Evolutionary conservation across 2,329 filamentous ascomycete genomes (phyloP).

Genomic region (Aspergillus fischeri): DNA sequence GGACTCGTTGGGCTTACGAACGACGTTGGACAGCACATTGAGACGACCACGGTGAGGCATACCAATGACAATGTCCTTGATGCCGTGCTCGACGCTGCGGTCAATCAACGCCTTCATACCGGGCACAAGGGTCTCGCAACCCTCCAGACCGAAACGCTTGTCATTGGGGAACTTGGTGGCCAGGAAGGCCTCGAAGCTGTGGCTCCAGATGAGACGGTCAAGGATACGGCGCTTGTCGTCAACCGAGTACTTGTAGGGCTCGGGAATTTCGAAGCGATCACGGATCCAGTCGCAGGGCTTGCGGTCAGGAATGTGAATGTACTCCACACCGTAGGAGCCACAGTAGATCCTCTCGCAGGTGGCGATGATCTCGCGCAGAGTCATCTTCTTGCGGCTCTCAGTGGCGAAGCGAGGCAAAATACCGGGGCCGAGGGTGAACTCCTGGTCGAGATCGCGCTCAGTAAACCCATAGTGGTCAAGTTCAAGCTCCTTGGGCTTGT

Average conservation of each 20-base stretch:
- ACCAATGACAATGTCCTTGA: slow-evolving; percentile 98
- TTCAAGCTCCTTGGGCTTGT: slow-evolving; percentile 85
- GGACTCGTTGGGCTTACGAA: slow-evolving; percentile 98
- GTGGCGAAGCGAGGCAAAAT: slow-evolving; percentile 92
- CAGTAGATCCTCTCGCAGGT: slow-evolving; percentile 96
- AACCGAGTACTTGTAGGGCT: slow-evolving; percentile 94
- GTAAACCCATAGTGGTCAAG: slow-evolving; percentile 94
- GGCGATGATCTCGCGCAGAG: slow-evolving; percentile 84
- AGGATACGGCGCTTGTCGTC: slow-evolving; percentile 98
- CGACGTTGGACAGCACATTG: slow-evolving; percentile 96
- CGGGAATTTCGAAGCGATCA: slow-evolving; percentile 87
- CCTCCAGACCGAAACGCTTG: slow-evolving; percentile 97
- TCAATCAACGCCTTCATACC: slow-evolving; percentile 99
- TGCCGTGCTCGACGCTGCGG: slow-evolving; percentile 94
- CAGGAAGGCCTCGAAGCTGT: slow-evolving; percentile 92
- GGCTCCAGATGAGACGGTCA: slow-evolving; percentile 97
- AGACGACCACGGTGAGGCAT: slow-evolving; percentile 99
- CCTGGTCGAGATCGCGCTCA: slow-evolving; percentile 86
- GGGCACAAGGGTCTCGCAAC: slow-evolving; percentile 92
- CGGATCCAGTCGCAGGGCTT: slow-evolving; percentile 98
- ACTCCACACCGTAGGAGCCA: slow-evolving; percentile 95
- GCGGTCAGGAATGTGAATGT: slow-evolving; percentile 97
- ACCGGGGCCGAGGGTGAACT: slow-evolving; percentile 88
- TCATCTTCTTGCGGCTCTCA: slow-evolving; percentile 90
- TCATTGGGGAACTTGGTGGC: slow-evolving; percentile 99